A percentile compares a stretch with the other conserved stretches of the same genome.
These are phyloP conservation scores for Boletus pseudopeckii DNA, from an alignment of 768 basidiomycete species.

Conservation along the genomic window DNA sequence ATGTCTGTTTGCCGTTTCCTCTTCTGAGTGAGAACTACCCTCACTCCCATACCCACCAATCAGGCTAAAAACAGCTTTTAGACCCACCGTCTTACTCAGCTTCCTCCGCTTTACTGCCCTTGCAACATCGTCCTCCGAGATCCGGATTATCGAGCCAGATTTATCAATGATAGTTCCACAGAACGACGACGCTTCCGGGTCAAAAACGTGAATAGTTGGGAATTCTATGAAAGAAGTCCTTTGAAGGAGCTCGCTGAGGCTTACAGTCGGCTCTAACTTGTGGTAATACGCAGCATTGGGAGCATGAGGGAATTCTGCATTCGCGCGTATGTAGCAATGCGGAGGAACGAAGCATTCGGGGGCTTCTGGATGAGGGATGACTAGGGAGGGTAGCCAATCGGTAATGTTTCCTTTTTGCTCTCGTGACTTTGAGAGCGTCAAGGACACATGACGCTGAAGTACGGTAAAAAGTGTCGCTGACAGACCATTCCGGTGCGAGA, in stretches of 20 bases:
- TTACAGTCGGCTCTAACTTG: slow-evolving; percentile 49
- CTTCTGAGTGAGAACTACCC: slow-evolving; percentile 35
- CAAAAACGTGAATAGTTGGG: slow-evolving; percentile 77
- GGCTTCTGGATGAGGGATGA: slow-evolving; percentile 52
- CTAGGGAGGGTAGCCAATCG: slow-evolving; percentile 54
- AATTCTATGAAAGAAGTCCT: slow-evolving; percentile 77
- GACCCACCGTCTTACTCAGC: slow-evolving; percentile 49
- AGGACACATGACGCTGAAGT: slow-evolving; percentile 43
- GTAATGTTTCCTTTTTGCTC: slow-evolving; percentile 51
- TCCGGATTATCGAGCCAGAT: slow-evolving; percentile 36
- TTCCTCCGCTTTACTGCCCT: slow-evolving; percentile 53
- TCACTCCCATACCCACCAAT: slow-evolving; percentile 61
- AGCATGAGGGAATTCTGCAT: slow-evolving; percentile 25
- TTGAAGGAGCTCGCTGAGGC: slow-evolving; percentile 48
- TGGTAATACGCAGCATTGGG: slow-evolving; percentile 45
- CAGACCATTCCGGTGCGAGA: slow-evolving; percentile 64
- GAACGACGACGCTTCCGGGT: slow-evolving; percentile 51
- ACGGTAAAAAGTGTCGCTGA: slow-evolving; percentile 46
- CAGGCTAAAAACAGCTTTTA: slow-evolving; percentile 53
- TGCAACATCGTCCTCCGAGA: slow-evolving; percentile 26
- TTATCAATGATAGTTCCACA: slow-evolving; percentile 56
- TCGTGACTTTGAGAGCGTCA: slow-evolving; percentile 17
- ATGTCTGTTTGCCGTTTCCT: slow-evolving; percentile 5
- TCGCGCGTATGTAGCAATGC: slow-evolving; percentile 57
- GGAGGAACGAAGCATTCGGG: slow-evolving; percentile 55